phyloP scores from a whole-genome alignment of 805 yeast species.

The Metschnikowia santaceciliae region DNA sequence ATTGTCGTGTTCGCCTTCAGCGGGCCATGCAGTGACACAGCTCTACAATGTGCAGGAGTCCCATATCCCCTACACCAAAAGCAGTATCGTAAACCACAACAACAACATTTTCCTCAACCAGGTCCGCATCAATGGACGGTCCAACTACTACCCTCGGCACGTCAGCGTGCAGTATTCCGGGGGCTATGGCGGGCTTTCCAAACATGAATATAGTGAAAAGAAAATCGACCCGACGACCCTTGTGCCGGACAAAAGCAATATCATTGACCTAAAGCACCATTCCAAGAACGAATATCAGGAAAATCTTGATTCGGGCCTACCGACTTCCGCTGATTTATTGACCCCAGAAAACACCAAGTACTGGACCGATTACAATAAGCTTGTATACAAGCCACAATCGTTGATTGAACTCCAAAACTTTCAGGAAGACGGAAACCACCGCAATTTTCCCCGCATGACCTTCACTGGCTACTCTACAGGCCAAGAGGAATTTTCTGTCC shows the following conservation, averaged over 20 bases:
- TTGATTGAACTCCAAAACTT: slow-evolving; percentile 56
- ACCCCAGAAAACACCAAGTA: slow-evolving; percentile 43
- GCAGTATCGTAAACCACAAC: slow-evolving; percentile 44
- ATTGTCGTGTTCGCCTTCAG: slow-evolving; percentile 63
- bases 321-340: slow-evolving; percentile 26
- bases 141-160: slow-evolving; percentile 70
- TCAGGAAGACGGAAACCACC: slow-evolving; percentile 36
- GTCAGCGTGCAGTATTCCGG: slow-evolving; percentile 75
- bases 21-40: slow-evolving; percentile 77
- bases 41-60: slow-evolving; percentile 78
- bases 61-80: slow-evolving; percentile 49
- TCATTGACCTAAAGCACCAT: slow-evolving; percentile 32
- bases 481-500: slow-evolving; percentile 48
- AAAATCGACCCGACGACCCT: slow-evolving; percentile 7
- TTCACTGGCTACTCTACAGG: slow-evolving; percentile 58
- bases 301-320: slow-evolving; percentile 50
- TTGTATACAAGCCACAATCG: slow-evolving; percentile 61
- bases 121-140: slow-evolving; percentile 25
- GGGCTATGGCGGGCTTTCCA: slow-evolving; percentile 69
- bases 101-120: slow-evolving; percentile 38
- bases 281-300: slow-evolving; percentile 58
- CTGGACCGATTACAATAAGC: slow-evolving; percentile 79
- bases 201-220: slow-evolving; percentile 43
- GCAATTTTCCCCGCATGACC: slow-evolving; percentile 28
- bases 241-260: slow-evolving; percentile 8